Percentiles rank a stretch among this genome's conserved stretches.
Conservation (phyloP, 106 monocot species). For the Posidonia australis region DNA sequence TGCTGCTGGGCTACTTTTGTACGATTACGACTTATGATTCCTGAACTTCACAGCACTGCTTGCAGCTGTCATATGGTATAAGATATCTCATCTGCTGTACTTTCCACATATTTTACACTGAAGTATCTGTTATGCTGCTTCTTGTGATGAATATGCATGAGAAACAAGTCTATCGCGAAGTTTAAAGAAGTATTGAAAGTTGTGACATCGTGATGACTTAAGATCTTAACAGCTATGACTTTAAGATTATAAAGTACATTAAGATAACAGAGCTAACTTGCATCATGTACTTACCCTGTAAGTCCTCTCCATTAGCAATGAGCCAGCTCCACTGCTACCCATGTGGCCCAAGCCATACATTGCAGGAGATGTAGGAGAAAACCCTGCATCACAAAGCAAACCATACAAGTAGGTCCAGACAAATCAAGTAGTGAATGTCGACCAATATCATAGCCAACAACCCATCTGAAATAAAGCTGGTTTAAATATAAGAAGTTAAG, state of each 20-base stretch:
- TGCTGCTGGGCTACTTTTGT: conserved; percentile 9
- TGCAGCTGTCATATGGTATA: neutral
- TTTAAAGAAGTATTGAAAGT: too few species aligned
- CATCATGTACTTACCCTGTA: conserved; percentile 28
- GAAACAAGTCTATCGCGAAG: too few species aligned
- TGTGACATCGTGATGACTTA: neutral
- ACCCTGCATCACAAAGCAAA: conserved; percentile 14
- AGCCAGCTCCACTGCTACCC: conserved; percentile 22
- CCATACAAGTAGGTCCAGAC: too few species aligned
- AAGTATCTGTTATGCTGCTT: too few species aligned
- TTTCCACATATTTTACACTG: neutral
- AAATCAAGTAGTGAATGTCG: neutral
- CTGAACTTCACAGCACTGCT: neutral
- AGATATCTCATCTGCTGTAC: neutral
- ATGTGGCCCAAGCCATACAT: conserved; percentile 26
- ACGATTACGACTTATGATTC: neutral
- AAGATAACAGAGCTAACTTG: too few species aligned
- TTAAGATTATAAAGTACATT: too few species aligned
- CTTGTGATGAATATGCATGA: too few species aligned
- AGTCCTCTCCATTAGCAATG: conserved; percentile 38
- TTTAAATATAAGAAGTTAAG: too few species aligned
- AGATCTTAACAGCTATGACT: neutral
- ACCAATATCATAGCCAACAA: too few species aligned
- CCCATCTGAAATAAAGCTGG: too few species aligned
- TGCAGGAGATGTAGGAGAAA: conserved; percentile 26